Evolutionary conservation across 1,139 yeast species (phyloP), one percentile per base, ranked within the genome.

Genomic region (Suzukiozyma palmioleophila): DNA sequence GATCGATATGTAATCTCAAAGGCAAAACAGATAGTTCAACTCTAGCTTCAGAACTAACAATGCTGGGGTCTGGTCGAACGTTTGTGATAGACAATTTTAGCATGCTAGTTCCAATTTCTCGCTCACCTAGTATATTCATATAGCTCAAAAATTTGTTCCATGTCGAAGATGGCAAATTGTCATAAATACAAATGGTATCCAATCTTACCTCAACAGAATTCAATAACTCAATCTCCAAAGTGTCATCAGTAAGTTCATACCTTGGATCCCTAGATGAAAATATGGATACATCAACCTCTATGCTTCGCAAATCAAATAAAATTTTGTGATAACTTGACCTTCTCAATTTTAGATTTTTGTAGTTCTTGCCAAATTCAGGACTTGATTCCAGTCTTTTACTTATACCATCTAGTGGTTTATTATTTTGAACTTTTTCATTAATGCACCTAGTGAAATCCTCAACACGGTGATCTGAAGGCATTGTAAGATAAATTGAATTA

Each of bases 61-160:
- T 54, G 11, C 65, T 59, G 0, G 81, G 69, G 14, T 79, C 74
- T 0, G 96, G 95, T 44, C 88, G 66, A 3, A 85, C 77, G 35
- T 80, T 81, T 22, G 73, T 71, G 35, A 88, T 53, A 3, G 65
- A 60, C 6, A 84, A 39, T 13, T 66, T 67, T 1, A 86, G 42
- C 84, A 90, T 84, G 33, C 77, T 73, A 1, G 82, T 78, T 1
- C 83, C 87, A 27, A 75, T 68, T 52, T 85, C 95, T 34, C 90
- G 65, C 35, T 80, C 86, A 0, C 87, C 89, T 24, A 77, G 69
- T 34, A 75, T 78, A 43, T 79, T 74, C 77, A 84, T 74, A 49
- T 82, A 77, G 0, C 94, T 79, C 26, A 84, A 64, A 55, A 90
- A 81, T 60, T 85, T 86, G 52, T 88, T 86, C 97, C 97, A 92